Percentiles rank a stretch among this genome's conserved stretches.
phyloP scores from a whole-genome alignment of 208 protist species.

The Wallacemonas sp. region DNA sequence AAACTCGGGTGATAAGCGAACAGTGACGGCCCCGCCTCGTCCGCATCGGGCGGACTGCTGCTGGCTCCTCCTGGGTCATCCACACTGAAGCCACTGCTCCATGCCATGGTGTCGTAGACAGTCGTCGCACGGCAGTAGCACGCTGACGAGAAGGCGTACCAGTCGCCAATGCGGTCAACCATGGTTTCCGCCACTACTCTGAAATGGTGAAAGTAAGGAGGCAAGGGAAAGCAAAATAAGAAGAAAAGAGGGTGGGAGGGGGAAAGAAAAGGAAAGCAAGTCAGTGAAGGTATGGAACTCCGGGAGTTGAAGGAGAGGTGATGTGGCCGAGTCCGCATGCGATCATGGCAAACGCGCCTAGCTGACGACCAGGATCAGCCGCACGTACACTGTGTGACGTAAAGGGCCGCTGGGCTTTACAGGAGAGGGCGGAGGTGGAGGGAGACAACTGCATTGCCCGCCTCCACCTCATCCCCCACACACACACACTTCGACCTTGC shows the following conservation, averaged over 20 bases:
- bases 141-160: slow-evolving; percentile 41
- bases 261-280: slow-evolving; percentile 10
- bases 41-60: neutral
- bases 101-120: slow-evolving; percentile 36
- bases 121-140: slow-evolving; percentile 36
- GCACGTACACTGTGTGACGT: too few species aligned
- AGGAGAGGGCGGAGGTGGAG: too few species aligned
- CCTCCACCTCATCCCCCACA: too few species aligned
- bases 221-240: slow-evolving; percentile 2
- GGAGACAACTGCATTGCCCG: too few species aligned
- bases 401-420: too few species aligned
- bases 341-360: too few species aligned
- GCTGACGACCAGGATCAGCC: too few species aligned
- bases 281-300: neutral
- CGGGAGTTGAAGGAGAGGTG: neutral
- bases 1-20: slow-evolving; percentile 6
- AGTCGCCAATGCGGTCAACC: slow-evolving; percentile 49
- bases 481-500: too few species aligned
- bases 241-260: neutral
- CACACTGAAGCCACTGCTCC: slow-evolving; percentile 8
- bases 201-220: too few species aligned
- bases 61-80: neutral
- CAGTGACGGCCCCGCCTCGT: too few species aligned
- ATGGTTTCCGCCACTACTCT: too few species aligned
- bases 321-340: too few species aligned